Conservation (phyloP, 768 basidiomycete genomes). For the Lanmaoa pseudosensibilis region DNA sequence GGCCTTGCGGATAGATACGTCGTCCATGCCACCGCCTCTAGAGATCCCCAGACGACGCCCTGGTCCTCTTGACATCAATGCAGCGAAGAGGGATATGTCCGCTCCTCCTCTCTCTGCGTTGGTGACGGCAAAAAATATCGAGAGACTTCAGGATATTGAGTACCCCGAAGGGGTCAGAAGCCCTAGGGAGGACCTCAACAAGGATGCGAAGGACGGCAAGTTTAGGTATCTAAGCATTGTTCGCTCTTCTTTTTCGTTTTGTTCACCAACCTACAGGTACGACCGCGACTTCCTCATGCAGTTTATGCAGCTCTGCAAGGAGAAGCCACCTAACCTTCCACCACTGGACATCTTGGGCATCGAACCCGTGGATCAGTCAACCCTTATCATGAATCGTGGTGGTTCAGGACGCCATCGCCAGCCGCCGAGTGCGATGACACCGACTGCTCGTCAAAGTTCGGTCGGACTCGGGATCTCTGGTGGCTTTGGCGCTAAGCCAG, state of each 20-base stretch:
- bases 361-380: slow-evolving; percentile 64
- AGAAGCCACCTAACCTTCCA: slow-evolving; percentile 89
- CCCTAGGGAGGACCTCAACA: slow-evolving; percentile 83
- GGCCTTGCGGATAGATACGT: slow-evolving; percentile 64
- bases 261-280: slow-evolving; percentile 56
- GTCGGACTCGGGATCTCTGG: slow-evolving; percentile 45
- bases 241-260: background rate
- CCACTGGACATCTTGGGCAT: slow-evolving; percentile 90
- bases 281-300: slow-evolving; percentile 97
- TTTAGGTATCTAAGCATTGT: slow-evolving; percentile 59
- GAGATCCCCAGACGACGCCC: slow-evolving; percentile 53
- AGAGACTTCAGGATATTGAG: slow-evolving; percentile 70
- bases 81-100: slow-evolving; percentile 43
- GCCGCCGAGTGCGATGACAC: slow-evolving; percentile 43
- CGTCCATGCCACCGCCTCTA: slow-evolving; percentile 40
- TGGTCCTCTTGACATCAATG: slow-evolving; percentile 69
- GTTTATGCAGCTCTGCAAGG: slow-evolving; percentile 93
- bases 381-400: slow-evolving; percentile 54
- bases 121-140: slow-evolving; percentile 81
- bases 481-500: slow-evolving; percentile 34
- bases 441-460: slow-evolving; percentile 48
- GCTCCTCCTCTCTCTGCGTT: slow-evolving; percentile 54
- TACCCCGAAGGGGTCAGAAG: slow-evolving; percentile 86
- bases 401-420: slow-evolving; percentile 63
- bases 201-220: slow-evolving; percentile 80